These are phyloP conservation scores for Trematosphaeria pertusa DNA, from an alignment of 2,329 filamentous ascomycete genomes.

Conservation along the genomic window DNA sequence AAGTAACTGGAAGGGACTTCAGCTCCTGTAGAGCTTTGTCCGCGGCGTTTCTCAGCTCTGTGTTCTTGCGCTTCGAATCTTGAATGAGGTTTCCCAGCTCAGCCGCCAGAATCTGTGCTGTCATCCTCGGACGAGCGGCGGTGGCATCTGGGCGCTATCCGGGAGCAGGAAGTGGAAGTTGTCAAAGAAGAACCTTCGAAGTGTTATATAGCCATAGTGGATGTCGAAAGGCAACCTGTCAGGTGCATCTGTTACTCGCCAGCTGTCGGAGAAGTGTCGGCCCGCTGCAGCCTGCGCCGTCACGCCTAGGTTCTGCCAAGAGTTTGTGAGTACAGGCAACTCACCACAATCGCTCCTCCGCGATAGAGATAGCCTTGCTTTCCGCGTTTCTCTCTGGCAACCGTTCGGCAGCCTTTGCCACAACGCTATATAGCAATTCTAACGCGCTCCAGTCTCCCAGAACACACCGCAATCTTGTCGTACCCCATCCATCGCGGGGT, in stretches of 20 bases:
- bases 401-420: constrained; percentile 7
- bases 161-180: constrained; percentile 12
- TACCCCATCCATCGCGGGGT: constrained; percentile 38
- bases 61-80: constrained; percentile 94
- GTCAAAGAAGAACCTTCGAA: constrained; percentile 2
- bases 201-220: constrained; percentile 8
- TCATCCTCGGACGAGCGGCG: constrained; percentile 67
- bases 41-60: constrained; percentile 87
- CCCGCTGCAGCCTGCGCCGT: no score
- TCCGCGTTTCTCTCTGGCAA: background rate
- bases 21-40: constrained; percentile 93
- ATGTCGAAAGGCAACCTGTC: constrained; percentile 25
- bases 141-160: constrained; percentile 30
- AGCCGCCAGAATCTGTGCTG: constrained; percentile 84
- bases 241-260: background rate
- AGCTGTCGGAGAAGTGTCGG: constrained; percentile 19
- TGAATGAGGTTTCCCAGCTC: constrained; percentile 91
- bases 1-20: constrained; percentile 74
- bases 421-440: constrained; percentile 15
- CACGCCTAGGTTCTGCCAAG: constrained; percentile 15
- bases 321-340: background rate
- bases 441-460: constrained; percentile 2
- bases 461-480: constrained; percentile 1
- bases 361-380: background rate
- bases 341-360: constrained; percentile 4